Evolutionary conservation across 1,284 basidiomycete genomes (phyloP).

Genomic region (Melampsora americana): DNA sequence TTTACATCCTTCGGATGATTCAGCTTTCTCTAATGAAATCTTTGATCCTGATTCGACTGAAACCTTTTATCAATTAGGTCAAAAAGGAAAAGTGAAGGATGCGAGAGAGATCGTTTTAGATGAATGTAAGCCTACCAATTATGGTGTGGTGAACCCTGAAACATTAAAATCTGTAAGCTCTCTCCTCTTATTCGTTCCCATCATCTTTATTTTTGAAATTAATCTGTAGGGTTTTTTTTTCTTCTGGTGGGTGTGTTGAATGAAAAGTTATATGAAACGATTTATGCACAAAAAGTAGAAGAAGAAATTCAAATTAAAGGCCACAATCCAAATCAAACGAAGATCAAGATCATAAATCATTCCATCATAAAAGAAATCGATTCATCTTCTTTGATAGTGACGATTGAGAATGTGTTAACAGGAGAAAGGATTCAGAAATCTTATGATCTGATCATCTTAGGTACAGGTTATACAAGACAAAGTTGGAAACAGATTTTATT

Average conservation of each 20-base stretch:
- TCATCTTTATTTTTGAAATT: background rate
- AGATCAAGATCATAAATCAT: constrained; percentile 53
- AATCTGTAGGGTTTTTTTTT: constrained; percentile 54
- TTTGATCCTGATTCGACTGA: constrained; percentile 61
- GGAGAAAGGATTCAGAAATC: constrained; percentile 17
- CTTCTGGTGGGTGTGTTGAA: constrained; percentile 17
- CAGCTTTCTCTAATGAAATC: constrained; percentile 63
- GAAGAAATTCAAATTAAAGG: constrained; percentile 50
- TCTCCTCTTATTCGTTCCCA: background rate
- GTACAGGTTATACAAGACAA: constrained; percentile 62
- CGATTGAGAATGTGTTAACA: constrained; percentile 44
- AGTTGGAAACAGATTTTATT: constrained; percentile 47
- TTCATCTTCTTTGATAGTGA: constrained; percentile 30
- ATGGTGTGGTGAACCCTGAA: constrained; percentile 61
- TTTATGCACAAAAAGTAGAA: constrained; percentile 62
- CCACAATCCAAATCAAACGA: constrained; percentile 22
- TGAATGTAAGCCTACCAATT: constrained; percentile 62
- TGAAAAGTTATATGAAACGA: constrained; percentile 58
- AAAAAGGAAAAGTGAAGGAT: constrained; percentile 26
- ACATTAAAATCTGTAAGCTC: constrained; percentile 46
- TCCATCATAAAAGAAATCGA: constrained; percentile 48
- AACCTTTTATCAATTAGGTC: constrained; percentile 26
- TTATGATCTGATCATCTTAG: constrained; percentile 62
- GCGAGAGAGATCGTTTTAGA: constrained; percentile 55
- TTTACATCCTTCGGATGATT: constrained; percentile 62